These are phyloP conservation scores for Strobilomyces confusus DNA, from an alignment of 768 basidiomycete species.

Conservation along the genomic window DNA sequence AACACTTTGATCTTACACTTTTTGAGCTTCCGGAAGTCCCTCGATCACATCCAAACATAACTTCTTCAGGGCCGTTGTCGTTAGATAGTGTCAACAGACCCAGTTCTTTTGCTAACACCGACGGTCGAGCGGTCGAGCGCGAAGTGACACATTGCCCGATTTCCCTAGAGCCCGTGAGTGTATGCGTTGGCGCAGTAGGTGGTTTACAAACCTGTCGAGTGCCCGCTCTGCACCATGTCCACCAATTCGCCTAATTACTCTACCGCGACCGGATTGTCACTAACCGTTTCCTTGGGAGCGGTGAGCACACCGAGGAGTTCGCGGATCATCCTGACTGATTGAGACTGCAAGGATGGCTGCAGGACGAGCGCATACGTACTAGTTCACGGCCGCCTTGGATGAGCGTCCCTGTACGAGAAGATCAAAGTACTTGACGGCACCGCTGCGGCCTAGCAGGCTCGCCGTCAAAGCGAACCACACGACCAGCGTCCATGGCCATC, in stretches of 20 bases:
- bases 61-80: slow-evolving; percentile 35
- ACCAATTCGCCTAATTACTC: slow-evolving; percentile 73
- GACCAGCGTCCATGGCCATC: slow-evolving; percentile 66
- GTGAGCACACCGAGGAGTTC: slow-evolving; percentile 80
- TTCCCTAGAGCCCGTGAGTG: slow-evolving; percentile 47
- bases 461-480: slow-evolving; percentile 63
- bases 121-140: too few species aligned
- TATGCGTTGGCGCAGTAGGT: neutral
- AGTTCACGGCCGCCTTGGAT: slow-evolving; percentile 76
- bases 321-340: slow-evolving; percentile 72
- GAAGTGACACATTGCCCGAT: too few species aligned
- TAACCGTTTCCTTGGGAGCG: slow-evolving; percentile 50
- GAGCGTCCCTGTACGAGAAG: slow-evolving; percentile 49
- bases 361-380: slow-evolving; percentile 45
- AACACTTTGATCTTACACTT: slow-evolving; percentile 67
- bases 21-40: slow-evolving; percentile 65
- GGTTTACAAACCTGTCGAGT: slow-evolving; percentile 60
- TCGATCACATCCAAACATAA: slow-evolving; percentile 65
- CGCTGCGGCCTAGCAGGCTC: slow-evolving; percentile 37
- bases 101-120: slow-evolving; percentile 45
- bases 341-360: neutral
- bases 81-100: slow-evolving; percentile 55
- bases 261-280: slow-evolving; percentile 55
- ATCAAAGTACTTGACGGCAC: slow-evolving; percentile 81
- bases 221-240: slow-evolving; percentile 61